Evolutionary conservation across 257 asterid genomes (phyloP).

Genomic region (Solanum ahanhuiri): DNA sequence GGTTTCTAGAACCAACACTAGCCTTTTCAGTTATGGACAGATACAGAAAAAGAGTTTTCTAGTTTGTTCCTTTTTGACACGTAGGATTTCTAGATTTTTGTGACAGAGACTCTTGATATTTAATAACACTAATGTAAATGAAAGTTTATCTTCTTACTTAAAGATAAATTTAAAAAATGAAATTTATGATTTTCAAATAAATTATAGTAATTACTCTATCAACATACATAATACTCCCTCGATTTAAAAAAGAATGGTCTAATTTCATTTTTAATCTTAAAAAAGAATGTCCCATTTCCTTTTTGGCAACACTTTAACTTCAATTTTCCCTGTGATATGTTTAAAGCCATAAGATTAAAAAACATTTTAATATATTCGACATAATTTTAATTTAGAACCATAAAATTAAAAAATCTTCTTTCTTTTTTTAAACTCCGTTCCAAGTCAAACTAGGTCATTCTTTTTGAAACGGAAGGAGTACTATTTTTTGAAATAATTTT

Average conservation of each 20-base stretch:
- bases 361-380: rapidly evolving
- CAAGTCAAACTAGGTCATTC: no score
- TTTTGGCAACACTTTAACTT: no score
- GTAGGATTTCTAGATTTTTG: neutral
- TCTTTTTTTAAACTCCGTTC: no score
- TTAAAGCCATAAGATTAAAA: no score
- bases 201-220: no score
- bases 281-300: rapidly evolving
- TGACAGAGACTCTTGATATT: neutral
- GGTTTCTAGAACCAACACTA: conserved; percentile 35
- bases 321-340: rapidly evolving
- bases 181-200: neutral
- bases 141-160: neutral
- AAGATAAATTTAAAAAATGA: no score
- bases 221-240: no score
- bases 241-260: no score
- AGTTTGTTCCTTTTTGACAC: neutral
- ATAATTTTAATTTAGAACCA: no score
- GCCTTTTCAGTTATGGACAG: neutral
- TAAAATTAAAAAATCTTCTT: no score
- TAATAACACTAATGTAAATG: neutral
- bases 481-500: no score
- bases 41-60: neutral
- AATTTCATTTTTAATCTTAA: rapidly evolving
- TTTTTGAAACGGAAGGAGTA: no score